Evolutionary conservation across 768 basidiomycete species (phyloP).

Genomic region (Baorangia bicolor): DNA sequence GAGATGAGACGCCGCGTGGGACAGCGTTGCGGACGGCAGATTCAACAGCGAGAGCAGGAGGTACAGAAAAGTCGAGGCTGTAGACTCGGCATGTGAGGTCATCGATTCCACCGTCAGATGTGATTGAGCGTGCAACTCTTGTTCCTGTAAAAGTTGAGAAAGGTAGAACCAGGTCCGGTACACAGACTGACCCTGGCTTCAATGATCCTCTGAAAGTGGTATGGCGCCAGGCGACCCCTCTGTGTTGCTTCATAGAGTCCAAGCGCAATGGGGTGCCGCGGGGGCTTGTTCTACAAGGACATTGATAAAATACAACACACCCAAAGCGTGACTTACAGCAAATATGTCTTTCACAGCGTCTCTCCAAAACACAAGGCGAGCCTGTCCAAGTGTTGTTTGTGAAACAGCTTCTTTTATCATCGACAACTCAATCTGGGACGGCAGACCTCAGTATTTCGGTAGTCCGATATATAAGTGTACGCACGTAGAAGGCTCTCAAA

Average conservation of each 20-base stretch:
- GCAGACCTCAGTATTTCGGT: constrained; percentile 5
- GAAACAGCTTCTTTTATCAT: constrained; percentile 76
- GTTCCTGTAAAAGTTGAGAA: constrained; percentile 45
- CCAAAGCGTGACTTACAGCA: constrained; percentile 46
- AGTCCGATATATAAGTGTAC: constrained; percentile 28
- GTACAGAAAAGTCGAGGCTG: constrained; percentile 76
- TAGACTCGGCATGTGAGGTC: constrained; percentile 74
- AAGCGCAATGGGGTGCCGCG: constrained; percentile 77
- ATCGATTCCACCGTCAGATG: constrained; percentile 69
- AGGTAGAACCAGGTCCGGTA: not conserved
- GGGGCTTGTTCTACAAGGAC: constrained; percentile 61
- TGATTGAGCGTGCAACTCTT: constrained; percentile 61
- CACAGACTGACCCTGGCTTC: constrained; percentile 69
- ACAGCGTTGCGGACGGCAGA: constrained; percentile 53
- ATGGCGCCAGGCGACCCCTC: constrained; percentile 53
- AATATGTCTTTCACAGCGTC: constrained; percentile 70
- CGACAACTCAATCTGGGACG: constrained; percentile 69
- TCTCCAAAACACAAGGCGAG: constrained; percentile 86
- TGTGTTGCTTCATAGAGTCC: constrained; percentile 62
- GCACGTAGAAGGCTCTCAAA: constrained; percentile 79
- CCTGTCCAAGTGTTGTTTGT: constrained; percentile 70
- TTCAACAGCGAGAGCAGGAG: constrained; percentile 67
- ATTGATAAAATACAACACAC: constrained; percentile 13
- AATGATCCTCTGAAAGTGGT: constrained; percentile 80
- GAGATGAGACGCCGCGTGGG: constrained; percentile 81